phyloP scores from a whole-genome alignment of 2,329 filamentous ascomycete genomes.

The Colletotrichum endophyticum region DNA sequence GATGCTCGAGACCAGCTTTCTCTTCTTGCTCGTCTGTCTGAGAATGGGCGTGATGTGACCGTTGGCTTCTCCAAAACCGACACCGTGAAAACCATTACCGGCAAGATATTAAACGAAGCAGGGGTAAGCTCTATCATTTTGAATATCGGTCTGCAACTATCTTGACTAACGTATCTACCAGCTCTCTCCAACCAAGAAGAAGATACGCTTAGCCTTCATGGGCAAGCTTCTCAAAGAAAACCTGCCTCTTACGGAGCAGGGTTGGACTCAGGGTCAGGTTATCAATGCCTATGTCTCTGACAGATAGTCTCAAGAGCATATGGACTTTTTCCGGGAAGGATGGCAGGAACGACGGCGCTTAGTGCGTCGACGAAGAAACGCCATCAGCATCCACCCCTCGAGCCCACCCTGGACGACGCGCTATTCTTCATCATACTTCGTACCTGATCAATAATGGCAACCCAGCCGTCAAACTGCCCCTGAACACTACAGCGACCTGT shows the following conservation, averaged over 20 bases:
- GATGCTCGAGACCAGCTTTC: constrained; percentile 60
- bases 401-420: neutral
- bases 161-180: constrained; percentile 30
- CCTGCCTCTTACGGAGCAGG: constrained; percentile 68
- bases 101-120: constrained; percentile 67
- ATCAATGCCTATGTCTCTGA: constrained; percentile 77
- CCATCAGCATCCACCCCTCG: neutral
- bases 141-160: neutral
- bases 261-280: constrained; percentile 77
- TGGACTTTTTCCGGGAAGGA: neutral
- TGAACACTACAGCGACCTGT: neutral
- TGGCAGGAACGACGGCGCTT: neutral
- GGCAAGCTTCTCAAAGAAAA: constrained; percentile 79
- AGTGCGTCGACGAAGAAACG: neutral
- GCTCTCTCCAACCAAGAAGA: constrained; percentile 60
- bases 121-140: constrained; percentile 55
- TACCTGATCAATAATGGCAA: neutral
- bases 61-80: constrained; percentile 65
- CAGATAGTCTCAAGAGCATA: constrained; percentile 33
- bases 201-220: constrained; percentile 77
- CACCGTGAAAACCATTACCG: constrained; percentile 66
- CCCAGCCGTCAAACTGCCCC: neutral
- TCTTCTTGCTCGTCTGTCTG: constrained; percentile 69
- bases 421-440: neutral
- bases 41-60: constrained; percentile 67